Conservation (phyloP, 176 grass and related monocot genomes). For the Chrysopogon serrulatus region DNA sequence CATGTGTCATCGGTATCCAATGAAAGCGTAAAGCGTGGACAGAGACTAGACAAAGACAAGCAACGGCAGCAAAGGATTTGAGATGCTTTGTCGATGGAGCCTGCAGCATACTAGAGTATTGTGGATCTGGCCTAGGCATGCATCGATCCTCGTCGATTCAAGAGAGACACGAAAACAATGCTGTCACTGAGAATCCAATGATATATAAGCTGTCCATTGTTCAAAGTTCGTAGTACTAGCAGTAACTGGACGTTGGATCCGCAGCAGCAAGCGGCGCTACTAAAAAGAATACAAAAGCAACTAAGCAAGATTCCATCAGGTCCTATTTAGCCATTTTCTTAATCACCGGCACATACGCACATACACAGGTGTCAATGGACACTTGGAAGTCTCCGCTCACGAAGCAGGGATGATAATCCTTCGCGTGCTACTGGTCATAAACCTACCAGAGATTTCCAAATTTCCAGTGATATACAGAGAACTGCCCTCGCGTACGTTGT, state of each 20-base stretch:
- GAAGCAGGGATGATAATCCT: not conserved
- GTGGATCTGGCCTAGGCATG: conserved; percentile 13
- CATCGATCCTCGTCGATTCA: not conserved
- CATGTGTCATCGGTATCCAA: not conserved
- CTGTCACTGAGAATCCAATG: conserved; percentile 23
- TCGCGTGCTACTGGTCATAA: not conserved
- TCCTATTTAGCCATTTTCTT: not conserved
- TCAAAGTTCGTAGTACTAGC: not conserved
- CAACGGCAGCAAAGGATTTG: not conserved
- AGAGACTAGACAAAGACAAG: not conserved
- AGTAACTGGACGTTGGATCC: conserved; percentile 21
- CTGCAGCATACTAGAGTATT: not conserved
- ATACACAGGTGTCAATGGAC: not conserved
- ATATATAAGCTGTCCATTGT: not conserved
- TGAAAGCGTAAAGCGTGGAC: not conserved
- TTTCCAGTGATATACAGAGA: no score
- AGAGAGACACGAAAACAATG: not conserved
- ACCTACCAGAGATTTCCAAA: not conserved
- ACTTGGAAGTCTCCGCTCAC: not conserved
- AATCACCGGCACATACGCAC: not conserved
- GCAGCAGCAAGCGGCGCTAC: not conserved
- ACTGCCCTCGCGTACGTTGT: not conserved
- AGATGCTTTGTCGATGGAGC: not conserved
- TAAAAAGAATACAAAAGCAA: not conserved
- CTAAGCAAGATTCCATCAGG: not conserved